Percentiles rank a stretch among this genome's conserved stretches.
phyloP scores from a whole-genome alignment of 768 basidiomycete genomes.

The Mycena latifolia region DNA sequence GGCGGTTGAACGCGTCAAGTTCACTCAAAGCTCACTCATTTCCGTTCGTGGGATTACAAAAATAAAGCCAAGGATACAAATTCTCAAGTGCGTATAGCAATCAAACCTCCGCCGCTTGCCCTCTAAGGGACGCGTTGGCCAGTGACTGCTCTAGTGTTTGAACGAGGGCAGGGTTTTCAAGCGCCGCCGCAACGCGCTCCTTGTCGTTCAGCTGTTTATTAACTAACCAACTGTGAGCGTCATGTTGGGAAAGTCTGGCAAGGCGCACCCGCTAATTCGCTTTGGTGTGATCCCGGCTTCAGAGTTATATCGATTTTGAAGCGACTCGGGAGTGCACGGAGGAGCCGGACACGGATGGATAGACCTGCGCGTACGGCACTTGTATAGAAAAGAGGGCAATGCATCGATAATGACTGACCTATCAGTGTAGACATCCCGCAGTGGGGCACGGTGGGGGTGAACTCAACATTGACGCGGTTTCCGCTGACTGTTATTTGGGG shows the following conservation, averaged over 20 bases:
- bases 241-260: not conserved
- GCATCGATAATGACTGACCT: conserved; percentile 64
- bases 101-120: conserved; percentile 37
- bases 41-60: not conserved
- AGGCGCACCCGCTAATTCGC: conserved; percentile 84
- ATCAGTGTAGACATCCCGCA: conserved; percentile 98
- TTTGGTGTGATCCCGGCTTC: conserved; percentile 96
- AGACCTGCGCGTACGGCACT: conserved; percentile 66
- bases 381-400: conserved; percentile 2
- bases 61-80: conserved; percentile 38
- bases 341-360: conserved; percentile 93
- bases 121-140: conserved; percentile 48
- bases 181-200: conserved; percentile 95
- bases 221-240: conserved; percentile 59
- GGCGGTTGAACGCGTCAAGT: too few relatives aligned
- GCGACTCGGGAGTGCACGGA: conserved; percentile 90
- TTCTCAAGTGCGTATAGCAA: conserved; percentile 13
- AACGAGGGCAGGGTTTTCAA: conserved; percentile 90
- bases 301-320: conserved; percentile 96
- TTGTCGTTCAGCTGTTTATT: conserved; percentile 99
- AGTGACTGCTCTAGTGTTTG: conserved; percentile 86
- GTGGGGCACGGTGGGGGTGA: conserved; percentile 98
- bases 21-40: too few relatives aligned
- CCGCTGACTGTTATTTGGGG: conserved; percentile 75
- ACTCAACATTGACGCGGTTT: conserved; percentile 88